These are phyloP conservation scores for Colletotrichum horii DNA, from an alignment of 2,329 filamentous ascomycete genomes.

Conservation along the genomic window DNA sequence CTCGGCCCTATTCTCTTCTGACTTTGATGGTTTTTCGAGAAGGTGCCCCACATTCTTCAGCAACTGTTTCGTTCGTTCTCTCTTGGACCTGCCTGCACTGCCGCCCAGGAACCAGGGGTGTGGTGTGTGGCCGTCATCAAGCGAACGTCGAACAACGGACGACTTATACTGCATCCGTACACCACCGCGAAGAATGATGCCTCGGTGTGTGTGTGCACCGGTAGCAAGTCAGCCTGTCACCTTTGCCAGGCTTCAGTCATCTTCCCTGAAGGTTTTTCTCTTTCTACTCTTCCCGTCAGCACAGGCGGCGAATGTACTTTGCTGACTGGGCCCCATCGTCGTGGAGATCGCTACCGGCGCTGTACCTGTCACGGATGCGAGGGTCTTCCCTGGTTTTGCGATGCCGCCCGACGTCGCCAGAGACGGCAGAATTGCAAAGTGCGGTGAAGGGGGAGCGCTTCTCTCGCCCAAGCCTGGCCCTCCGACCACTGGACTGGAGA, in stretches of 20 bases:
- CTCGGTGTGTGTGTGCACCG: not conserved
- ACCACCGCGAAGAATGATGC: not conserved
- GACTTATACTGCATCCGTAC: not conserved
- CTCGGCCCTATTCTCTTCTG: conserved; percentile 3
- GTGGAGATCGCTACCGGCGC: not conserved
- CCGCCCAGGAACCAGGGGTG: not conserved
- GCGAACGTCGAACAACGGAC: not conserved
- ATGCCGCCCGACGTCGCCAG: not conserved
- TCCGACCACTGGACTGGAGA: not conserved
- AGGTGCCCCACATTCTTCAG: conserved; percentile 15
- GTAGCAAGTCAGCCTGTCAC: not conserved
- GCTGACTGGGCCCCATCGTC: not conserved
- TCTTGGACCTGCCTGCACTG: not conserved
- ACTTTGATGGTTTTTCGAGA: not conserved
- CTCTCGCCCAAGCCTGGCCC: not conserved
- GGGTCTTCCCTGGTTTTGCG: not conserved
- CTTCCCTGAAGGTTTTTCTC: not conserved
- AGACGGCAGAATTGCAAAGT: conserved; percentile 3
- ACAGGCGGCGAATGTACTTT: not conserved
- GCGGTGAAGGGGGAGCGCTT: not conserved
- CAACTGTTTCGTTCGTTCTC: not conserved
- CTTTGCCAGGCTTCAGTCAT: not conserved
- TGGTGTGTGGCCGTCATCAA: not conserved
- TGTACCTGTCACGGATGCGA: not conserved
- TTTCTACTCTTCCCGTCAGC: not conserved